These are phyloP conservation scores for Gossypium mustelinum DNA, from an alignment of 345 rosid species.

Conservation along the genomic window DNA sequence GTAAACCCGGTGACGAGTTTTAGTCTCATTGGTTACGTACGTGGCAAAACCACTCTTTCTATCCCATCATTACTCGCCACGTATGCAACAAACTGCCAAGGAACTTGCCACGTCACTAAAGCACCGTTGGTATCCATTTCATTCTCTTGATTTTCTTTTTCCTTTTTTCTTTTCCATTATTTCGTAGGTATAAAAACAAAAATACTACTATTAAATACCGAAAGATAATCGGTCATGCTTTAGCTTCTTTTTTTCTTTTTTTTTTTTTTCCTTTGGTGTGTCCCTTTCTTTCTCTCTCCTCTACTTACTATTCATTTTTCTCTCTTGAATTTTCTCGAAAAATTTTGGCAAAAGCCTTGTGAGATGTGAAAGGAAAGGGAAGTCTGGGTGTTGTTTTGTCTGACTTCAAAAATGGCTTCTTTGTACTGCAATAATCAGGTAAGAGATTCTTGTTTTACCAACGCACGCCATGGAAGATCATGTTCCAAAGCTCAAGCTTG, in stretches of 20 bases:
- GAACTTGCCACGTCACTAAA: constrained; percentile 16
- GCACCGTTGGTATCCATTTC: not conserved
- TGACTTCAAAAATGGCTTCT: constrained; percentile 13
- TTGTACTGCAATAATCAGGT: constrained; percentile 20
- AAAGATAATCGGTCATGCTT: constrained; percentile 1
- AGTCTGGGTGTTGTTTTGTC: not conserved
- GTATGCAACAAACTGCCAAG: not conserved
- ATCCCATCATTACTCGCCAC: not conserved
- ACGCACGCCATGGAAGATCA: constrained; percentile 16
- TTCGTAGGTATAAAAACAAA: not conserved
- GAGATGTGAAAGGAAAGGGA: constrained; percentile 11
- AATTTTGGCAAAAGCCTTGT: not conserved
- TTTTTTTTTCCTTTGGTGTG: not conserved
- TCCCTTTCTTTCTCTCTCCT: not conserved
- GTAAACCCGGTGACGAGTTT: not conserved
- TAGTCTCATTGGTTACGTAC: not conserved
- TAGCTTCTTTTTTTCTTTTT: not conserved
- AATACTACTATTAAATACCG: not conserved
- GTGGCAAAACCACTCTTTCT: not conserved
- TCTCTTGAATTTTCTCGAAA: not conserved
- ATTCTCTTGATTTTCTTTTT: not conserved
- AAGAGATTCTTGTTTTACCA: not conserved
- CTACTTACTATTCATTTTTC: not conserved
- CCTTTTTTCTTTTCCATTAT: not conserved
- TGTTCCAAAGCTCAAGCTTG: constrained; percentile 39